phyloP scores from a whole-genome alignment of 441 rosid species.

The Eruca vesicaria region DNA sequence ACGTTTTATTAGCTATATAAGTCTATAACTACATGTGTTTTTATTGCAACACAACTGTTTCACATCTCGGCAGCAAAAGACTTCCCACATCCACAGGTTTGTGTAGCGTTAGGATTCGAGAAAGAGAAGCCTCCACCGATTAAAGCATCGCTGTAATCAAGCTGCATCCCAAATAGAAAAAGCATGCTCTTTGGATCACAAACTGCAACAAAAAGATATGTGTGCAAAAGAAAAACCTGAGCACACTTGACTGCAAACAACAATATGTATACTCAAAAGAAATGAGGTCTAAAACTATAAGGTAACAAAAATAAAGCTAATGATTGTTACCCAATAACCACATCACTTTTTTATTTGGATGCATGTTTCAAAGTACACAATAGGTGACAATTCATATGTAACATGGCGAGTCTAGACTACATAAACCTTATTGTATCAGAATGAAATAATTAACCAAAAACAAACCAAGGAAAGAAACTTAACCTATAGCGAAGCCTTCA shows the following conservation, averaged over 20 bases:
- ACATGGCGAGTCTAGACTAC: not conserved
- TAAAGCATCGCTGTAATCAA: slow-evolving; percentile 92
- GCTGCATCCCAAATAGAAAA: slow-evolving; percentile 86
- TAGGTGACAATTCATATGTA: not conserved
- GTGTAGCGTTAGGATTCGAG: too few species aligned
- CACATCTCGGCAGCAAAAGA: slow-evolving; percentile 91
- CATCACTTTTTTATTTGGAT: not conserved
- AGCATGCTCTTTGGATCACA: slow-evolving; percentile 99
- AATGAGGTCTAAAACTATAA: not conserved
- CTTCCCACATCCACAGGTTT: slow-evolving; percentile 96
- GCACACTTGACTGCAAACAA: not conserved
- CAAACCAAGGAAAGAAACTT: not conserved
- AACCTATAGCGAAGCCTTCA: slow-evolving; percentile 92
- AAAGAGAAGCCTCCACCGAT: slow-evolving; percentile 99
- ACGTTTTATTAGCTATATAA: slow-evolving; percentile 3
- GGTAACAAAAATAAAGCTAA: too few species aligned
- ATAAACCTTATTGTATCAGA: slow-evolving; percentile 30
- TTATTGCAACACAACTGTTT: slow-evolving; percentile 24
- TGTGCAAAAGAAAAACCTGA: not conserved
- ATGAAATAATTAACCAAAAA: not conserved
- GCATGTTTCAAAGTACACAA: not conserved
- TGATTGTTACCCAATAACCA: not conserved
- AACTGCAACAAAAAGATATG: slow-evolving; percentile 56
- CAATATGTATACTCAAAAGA: not conserved
- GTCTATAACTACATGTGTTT: slow-evolving; percentile 1